Percentiles rank a stretch among this genome's conserved stretches.
phyloP scores from a whole-genome alignment of 2,329 filamentous ascomycete genomes.

The Metarhizium robertsii region DNA sequence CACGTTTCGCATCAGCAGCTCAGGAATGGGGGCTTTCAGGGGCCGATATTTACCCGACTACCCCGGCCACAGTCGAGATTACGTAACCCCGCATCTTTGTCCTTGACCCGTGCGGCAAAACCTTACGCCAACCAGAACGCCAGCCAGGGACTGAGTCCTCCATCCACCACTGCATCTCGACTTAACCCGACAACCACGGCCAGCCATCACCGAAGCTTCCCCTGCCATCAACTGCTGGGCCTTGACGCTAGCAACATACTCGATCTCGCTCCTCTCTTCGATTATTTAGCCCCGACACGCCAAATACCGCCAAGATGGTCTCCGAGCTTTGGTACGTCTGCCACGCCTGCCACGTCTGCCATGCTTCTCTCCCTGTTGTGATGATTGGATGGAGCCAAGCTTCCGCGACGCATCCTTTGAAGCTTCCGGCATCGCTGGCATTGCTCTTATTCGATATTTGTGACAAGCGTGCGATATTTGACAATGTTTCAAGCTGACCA shows the following conservation, averaged over 20 bases:
- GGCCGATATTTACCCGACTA: constrained; percentile 2
- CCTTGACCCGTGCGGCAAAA: constrained; percentile 25
- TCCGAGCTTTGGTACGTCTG: constrained; percentile 72
- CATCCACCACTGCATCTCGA: constrained; percentile 22
- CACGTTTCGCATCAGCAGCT: too few species aligned
- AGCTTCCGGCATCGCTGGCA: constrained; percentile 18
- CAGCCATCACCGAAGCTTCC: constrained; percentile 16
- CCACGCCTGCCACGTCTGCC: constrained; percentile 54
- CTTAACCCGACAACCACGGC: constrained; percentile 11
- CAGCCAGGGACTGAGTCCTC: constrained; percentile 29
- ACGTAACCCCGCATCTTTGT: constrained; percentile 3
- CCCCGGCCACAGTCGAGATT: background rate
- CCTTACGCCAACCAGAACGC: constrained; percentile 28
- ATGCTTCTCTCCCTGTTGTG: constrained; percentile 20
- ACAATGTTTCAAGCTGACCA: constrained; percentile 31
- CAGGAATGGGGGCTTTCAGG: background rate
- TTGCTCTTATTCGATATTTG: constrained; percentile 2
- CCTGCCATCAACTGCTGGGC: constrained; percentile 9
- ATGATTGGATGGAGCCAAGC: constrained; percentile 15
- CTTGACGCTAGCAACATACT: background rate
- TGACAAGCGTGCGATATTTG: constrained; percentile 1
- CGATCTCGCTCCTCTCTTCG: constrained; percentile 5
- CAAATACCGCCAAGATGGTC: constrained; percentile 53
- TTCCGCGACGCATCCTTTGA: constrained; percentile 15
- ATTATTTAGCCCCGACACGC: constrained; percentile 11